phyloP scores from a whole-genome alignment of 768 basidiomycete species.

The Mycena belliarum region DNA sequence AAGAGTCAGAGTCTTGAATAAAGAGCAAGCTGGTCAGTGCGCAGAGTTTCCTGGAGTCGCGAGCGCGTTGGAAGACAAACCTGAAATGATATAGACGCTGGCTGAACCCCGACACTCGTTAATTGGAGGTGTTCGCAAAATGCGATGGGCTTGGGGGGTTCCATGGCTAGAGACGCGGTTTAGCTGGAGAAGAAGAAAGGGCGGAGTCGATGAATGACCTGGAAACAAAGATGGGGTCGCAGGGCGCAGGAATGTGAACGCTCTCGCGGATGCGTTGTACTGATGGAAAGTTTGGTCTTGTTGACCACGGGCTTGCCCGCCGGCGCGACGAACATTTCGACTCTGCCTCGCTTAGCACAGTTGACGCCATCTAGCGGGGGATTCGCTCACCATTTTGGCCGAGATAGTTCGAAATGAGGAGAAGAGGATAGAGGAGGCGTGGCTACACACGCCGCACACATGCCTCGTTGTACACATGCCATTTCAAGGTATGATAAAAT shows the following conservation, averaged over 20 bases:
- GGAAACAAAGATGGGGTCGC: conserved; percentile 15
- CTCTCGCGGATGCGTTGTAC: neutral
- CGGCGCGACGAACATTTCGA: neutral
- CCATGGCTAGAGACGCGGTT: conserved; percentile 31
- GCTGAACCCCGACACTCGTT: conserved; percentile 93
- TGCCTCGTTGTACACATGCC: conserved; percentile 5
- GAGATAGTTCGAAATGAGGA: neutral
- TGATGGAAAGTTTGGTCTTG: neutral
- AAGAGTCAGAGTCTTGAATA: conserved; percentile 78
- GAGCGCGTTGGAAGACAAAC: conserved; percentile 41
- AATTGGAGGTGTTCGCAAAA: conserved; percentile 93
- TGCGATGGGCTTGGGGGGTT: conserved; percentile 74
- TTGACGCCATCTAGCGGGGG: neutral
- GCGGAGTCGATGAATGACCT: conserved; percentile 1
- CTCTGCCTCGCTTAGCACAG: neutral
- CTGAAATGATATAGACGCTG: conserved; percentile 96
- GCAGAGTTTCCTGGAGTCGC: neutral
- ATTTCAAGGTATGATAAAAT: neutral
- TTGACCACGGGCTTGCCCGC: neutral
- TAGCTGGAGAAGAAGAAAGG: neutral
- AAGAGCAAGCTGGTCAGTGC: neutral
- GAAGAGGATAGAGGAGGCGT: conserved; percentile 1
- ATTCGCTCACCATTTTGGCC: conserved; percentile 11
- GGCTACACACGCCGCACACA: conserved; percentile 14
- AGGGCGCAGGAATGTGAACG: conserved; percentile 16